Base-by-base conservation (phyloP, 116 monocot species). In the Posidonia oceanica region DNA sequence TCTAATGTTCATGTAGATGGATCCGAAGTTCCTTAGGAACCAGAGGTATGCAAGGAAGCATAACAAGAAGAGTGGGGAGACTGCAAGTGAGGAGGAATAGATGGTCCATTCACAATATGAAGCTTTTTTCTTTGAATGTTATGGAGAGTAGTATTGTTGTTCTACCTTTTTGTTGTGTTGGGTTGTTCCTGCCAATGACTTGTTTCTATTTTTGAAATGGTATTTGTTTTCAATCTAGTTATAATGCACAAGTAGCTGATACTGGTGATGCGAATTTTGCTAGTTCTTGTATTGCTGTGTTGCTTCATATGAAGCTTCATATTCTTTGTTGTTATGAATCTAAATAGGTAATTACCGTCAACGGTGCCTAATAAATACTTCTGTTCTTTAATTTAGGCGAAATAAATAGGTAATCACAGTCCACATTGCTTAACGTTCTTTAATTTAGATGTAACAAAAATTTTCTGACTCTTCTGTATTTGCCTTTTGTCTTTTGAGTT, bases 1-100 rank as follows among this genome's bases (percentile, higher is more conserved):
- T 36, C 8, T 36, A 12, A 21, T 52, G 16, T 17, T 36, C 40
- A 14, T 69, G 65, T 75, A 88, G 89, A 89, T 89, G 89, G 89
- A 89, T 48, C 89, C 89, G 0, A 89, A 89, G 72, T 89, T 85
- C 72, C 60, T 89, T 70, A 89, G 85, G 83, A 89, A 85, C 72
- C 89, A 83, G 77, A 89, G 89, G 89, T 89, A 76, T 52, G 80
- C 85, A 3, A 83, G 85, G 81, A 89, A 89, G 89, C 85, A 89
- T 48, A 85, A 81, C 83, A 89, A 85, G 63, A 83, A 81, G 70
- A 75, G 10, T 11, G 89, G 78, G 39, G 81, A 62, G 15, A 14
- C 61, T 0, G 18, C 51, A 21, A 62, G 37, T n/a, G 76, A 69
- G 54, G 70, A 76, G 55, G 69, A 76, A 70, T 54, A 70, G 71